Percentiles rank a stretch among this genome's conserved stretches.
phyloP scores from a whole-genome alignment of 805 yeast genomes.

The Lachancea cidri region DNA sequence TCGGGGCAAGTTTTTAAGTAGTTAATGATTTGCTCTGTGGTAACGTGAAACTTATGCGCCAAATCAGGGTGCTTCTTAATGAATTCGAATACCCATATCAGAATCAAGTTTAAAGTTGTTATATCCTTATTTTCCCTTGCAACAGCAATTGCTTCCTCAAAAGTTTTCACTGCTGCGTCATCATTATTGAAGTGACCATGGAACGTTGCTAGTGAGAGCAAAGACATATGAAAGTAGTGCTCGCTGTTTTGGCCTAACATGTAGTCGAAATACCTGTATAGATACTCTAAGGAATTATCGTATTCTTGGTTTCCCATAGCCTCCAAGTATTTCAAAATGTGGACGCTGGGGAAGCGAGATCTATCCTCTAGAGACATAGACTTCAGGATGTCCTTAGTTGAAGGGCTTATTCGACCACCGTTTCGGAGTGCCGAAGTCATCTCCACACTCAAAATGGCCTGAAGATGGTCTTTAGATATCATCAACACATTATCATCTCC shows the following conservation, averaged over 20 bases:
- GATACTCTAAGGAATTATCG: conserved; percentile 42
- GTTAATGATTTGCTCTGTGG: conserved; percentile 61
- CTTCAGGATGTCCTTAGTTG: conserved; percentile 1
- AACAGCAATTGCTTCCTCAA: conserved; percentile 80
- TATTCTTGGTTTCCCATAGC: conserved; percentile 15
- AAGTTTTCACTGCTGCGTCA: conserved; percentile 67
- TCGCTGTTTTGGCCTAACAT: conserved; percentile 63
- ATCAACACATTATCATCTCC: conserved; percentile 2
- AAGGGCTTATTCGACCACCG: background rate
- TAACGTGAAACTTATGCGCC: conserved; percentile 45
- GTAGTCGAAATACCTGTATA: conserved; percentile 64
- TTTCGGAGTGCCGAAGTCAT: conserved; percentile 4
- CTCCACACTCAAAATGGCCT: conserved; percentile 21
- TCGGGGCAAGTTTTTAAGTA: conserved; percentile 38
- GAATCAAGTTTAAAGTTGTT: conserved; percentile 61
- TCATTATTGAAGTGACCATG: conserved; percentile 65
- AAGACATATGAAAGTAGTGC: conserved; percentile 69
- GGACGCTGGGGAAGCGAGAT: conserved; percentile 24
- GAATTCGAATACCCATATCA: conserved; percentile 71
- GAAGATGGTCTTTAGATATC: conserved; percentile 19
- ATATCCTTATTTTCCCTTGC: conserved; percentile 83
- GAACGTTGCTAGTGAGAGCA: conserved; percentile 64
- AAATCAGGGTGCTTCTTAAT: conserved; percentile 62
- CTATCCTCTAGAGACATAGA: conserved; percentile 18
- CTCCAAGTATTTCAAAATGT: conserved; percentile 21